Percentiles rank a stretch among this genome's conserved stretches.
Evolutionary conservation across 106 monocot species (phyloP).

Genomic region (Allium cepa): DNA sequence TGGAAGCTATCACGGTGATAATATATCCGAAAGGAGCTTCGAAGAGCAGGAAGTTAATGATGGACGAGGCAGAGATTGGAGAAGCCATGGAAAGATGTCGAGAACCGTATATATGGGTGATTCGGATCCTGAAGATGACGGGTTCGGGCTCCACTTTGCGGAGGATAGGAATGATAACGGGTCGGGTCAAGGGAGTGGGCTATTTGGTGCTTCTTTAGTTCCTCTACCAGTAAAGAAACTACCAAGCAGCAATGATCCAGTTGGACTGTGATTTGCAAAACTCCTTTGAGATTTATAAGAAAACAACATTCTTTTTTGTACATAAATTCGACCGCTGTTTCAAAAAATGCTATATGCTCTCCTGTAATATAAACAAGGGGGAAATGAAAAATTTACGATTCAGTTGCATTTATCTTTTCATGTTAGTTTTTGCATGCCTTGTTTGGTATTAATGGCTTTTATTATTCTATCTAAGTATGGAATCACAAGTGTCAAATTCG

Average conservation of each 20-base stretch:
- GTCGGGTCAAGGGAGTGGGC: neutral
- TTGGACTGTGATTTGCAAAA: constrained; percentile 10
- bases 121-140: constrained; percentile 15
- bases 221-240: constrained; percentile 54
- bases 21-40: constrained; percentile 16
- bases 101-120: constrained; percentile 35
- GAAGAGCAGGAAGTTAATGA: constrained; percentile 11
- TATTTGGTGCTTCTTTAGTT: constrained; percentile 10
- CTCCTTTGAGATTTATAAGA: neutral
- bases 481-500: no score
- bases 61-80: constrained; percentile 4
- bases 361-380: neutral
- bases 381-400: no score
- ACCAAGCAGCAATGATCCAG: constrained; percentile 61
- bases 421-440: no score
- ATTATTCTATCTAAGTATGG: no score
- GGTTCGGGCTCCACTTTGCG: constrained; percentile 30
- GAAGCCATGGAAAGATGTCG: constrained; percentile 8
- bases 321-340: constrained; percentile 7
- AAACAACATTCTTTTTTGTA: constrained; percentile 10
- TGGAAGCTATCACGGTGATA: constrained; percentile 23
- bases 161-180: constrained; percentile 22
- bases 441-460: no score
- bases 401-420: no score
- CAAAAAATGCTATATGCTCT: neutral